phyloP scores from a whole-genome alignment of 2,329 filamentous ascomycete genomes.

The Penicillium occitanis region DNA sequence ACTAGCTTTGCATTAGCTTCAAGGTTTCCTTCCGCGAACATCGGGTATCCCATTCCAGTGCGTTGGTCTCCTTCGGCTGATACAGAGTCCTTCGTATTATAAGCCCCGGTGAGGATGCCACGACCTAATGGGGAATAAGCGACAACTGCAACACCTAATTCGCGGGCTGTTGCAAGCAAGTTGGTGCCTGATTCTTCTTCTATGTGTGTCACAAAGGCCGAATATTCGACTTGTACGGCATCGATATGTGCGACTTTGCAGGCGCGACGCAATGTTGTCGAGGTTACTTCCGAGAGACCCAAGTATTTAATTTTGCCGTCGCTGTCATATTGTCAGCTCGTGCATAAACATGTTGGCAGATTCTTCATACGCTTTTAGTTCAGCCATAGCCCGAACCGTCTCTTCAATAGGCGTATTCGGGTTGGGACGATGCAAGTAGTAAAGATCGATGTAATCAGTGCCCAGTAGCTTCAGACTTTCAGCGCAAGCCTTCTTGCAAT shows the following conservation, averaged over 20 bases:
- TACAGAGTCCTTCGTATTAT: constrained; percentile 8
- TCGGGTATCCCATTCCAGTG: neutral
- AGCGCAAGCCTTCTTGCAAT: constrained; percentile 37
- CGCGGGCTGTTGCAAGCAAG: constrained; percentile 42
- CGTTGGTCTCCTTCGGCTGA: constrained; percentile 9
- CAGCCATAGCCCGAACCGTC: constrained; percentile 46
- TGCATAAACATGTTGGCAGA: no score
- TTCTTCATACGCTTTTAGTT: constrained; percentile 35
- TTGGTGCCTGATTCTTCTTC: constrained; percentile 36
- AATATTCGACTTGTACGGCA: constrained; percentile 57
- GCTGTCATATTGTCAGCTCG: constrained; percentile 24
- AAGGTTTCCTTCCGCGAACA: constrained; percentile 2
- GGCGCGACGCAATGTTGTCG: constrained; percentile 53
- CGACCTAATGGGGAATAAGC: constrained; percentile 40
- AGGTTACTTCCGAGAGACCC: constrained; percentile 52
- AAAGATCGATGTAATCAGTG: constrained; percentile 49
- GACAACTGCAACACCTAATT: constrained; percentile 44
- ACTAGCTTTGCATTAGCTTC: constrained; percentile 27
- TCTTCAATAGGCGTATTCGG: constrained; percentile 38
- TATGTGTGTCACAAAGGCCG: constrained; percentile 52
- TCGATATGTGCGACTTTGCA: constrained; percentile 51
- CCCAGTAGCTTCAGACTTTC: constrained; percentile 44
- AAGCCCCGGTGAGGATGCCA: constrained; percentile 25
- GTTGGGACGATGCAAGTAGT: constrained; percentile 50
- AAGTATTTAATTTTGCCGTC: constrained; percentile 57